phyloP scores from a whole-genome alignment of 1,284 basidiomycete species.

The Polyporus tsugae region DNA sequence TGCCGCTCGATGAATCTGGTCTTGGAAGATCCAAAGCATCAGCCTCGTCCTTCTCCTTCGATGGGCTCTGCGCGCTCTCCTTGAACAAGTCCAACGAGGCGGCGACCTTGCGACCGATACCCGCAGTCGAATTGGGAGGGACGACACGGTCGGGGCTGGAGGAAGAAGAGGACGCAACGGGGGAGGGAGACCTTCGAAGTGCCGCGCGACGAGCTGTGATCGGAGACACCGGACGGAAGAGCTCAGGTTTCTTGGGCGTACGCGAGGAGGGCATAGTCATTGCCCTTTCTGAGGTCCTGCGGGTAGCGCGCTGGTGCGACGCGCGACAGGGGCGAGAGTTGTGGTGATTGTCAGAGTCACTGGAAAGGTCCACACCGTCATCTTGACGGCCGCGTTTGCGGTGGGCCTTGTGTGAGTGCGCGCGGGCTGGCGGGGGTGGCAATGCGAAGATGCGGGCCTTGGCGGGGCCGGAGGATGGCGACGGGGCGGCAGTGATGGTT shows the following conservation, averaged over 20 bases:
- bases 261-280: constrained; percentile 40
- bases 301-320: constrained; percentile 34
- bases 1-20: constrained; percentile 41
- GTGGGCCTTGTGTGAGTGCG: constrained; percentile 38
- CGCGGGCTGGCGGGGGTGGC: constrained; percentile 33
- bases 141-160: constrained; percentile 34
- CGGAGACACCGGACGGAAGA: constrained; percentile 37
- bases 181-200: constrained; percentile 47
- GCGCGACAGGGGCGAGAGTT: constrained; percentile 32
- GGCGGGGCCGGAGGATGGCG: constrained; percentile 31
- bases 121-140: constrained; percentile 45
- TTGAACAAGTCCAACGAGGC: constrained; percentile 82
- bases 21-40: constrained; percentile 41
- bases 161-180: constrained; percentile 54
- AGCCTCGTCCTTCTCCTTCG: constrained; percentile 54
- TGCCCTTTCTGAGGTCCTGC: constrained; percentile 39
- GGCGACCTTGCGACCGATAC: constrained; percentile 81
- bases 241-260: constrained; percentile 36
- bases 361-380: constrained; percentile 35
- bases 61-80: constrained; percentile 61
- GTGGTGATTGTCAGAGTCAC: constrained; percentile 37
- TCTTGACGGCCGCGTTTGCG: constrained; percentile 32
- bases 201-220: constrained; percentile 45
- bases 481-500: constrained; percentile 34
- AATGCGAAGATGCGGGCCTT: constrained; percentile 34